Percentiles rank a stretch among this genome's conserved stretches.
These are phyloP conservation scores for Ophiostoma perfectum DNA, from an alignment of 2,329 filamentous ascomycete genomes.

Conservation along the genomic window DNA sequence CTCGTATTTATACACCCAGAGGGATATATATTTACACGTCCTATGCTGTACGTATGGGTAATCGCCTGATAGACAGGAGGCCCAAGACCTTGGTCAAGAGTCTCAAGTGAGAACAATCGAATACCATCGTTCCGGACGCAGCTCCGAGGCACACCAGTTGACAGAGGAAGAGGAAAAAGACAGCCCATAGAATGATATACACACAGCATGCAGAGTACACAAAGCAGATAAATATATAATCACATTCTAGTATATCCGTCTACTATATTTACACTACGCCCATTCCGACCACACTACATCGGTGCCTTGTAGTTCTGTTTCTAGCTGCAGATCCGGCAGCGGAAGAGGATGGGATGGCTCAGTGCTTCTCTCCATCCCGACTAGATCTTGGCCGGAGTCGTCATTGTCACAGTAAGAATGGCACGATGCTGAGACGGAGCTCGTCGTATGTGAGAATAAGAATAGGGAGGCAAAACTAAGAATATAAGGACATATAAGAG, in stretches of 20 bases:
- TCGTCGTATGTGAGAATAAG: too few species aligned
- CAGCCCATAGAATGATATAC: background rate
- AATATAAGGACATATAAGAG: too few species aligned
- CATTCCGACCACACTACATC: background rate
- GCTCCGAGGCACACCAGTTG: background rate
- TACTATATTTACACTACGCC: background rate
- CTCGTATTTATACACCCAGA: background rate
- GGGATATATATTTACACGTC: background rate
- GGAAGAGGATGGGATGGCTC: background rate
- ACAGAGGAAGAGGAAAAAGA: background rate
- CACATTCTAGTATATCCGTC: too few species aligned
- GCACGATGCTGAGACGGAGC: too few species aligned
- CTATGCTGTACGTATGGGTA: too few species aligned
- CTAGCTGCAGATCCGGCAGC: slow-evolving; percentile 4
- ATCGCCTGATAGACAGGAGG: too few species aligned
- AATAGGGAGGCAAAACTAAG: too few species aligned
- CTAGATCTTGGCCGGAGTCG: too few species aligned
- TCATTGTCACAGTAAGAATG: too few species aligned
- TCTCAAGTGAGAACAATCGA: background rate
- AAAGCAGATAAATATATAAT: background rate
- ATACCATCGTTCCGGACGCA: background rate
- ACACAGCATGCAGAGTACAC: background rate
- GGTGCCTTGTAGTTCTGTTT: background rate
- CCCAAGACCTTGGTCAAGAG: too few species aligned
- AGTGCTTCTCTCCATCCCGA: too few species aligned